phyloP scores from a whole-genome alignment of 192 early-diverging fungal species.

The Backusella liffmaniae region DNA sequence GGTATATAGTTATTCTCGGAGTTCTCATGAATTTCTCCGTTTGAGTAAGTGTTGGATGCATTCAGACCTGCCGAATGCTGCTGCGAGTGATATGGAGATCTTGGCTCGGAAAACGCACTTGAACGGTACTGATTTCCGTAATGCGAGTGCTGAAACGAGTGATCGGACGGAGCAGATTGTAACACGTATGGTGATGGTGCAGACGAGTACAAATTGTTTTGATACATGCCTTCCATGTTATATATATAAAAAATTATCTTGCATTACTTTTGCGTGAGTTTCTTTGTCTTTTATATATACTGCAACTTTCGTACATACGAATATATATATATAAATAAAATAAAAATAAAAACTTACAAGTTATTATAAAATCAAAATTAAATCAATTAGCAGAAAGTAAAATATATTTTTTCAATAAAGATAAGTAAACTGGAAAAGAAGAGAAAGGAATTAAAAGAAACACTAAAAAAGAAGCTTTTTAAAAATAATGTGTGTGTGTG shows the following conservation, averaged over 20 bases:
- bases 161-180: not conserved
- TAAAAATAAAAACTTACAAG: not conserved
- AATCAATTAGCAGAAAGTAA: not conserved
- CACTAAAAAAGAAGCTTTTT: slow-evolving; percentile 9
- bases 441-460: slow-evolving; percentile 1
- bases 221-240: slow-evolving; percentile 22
- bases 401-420: not conserved
- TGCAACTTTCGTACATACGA: not conserved
- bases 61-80: slow-evolving; percentile 14
- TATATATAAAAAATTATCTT: slow-evolving; percentile 12
- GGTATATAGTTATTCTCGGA: not conserved
- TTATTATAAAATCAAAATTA: no score
- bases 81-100: slow-evolving; percentile 3
- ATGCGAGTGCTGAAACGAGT: slow-evolving; percentile 11
- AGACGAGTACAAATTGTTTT: slow-evolving; percentile 21
- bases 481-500: not conserved
- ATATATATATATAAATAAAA: not conserved
- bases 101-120: slow-evolving; percentile 18
- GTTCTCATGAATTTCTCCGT: not conserved
- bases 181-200: slow-evolving; percentile 13
- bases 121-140: slow-evolving; percentile 15
- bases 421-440: not conserved
- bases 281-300: slow-evolving; percentile 4
- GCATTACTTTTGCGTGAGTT: slow-evolving; percentile 10
- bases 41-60: slow-evolving; percentile 8